phyloP scores from a whole-genome alignment of 768 basidiomycete species.

The Mycena olivaceomarginata region DNA sequence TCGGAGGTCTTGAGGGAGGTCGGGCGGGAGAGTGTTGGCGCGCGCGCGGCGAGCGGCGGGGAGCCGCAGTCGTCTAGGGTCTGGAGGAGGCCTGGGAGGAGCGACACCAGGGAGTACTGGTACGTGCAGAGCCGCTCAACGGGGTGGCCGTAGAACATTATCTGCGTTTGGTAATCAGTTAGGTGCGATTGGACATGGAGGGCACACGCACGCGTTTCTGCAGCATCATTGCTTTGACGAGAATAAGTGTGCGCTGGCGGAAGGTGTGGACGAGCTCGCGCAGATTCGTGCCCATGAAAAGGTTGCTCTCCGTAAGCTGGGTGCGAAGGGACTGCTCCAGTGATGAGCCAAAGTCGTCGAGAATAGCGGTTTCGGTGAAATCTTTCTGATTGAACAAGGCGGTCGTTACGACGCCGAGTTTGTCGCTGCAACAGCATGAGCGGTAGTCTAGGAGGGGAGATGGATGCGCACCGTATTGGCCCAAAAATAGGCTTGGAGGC shows the following conservation, averaged over 20 bases:
- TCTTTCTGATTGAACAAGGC: constrained; percentile 94
- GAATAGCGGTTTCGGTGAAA: constrained; percentile 90
- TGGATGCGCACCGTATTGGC: constrained; percentile 82
- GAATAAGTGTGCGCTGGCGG: constrained; percentile 91
- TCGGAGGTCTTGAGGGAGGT: constrained; percentile 93
- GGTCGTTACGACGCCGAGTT: constrained; percentile 94
- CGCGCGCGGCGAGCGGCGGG: constrained; percentile 83
- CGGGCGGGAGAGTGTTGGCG: constrained; percentile 76
- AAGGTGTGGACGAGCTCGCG: constrained; percentile 96
- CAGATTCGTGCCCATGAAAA: constrained; percentile 91
- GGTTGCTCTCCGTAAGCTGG: constrained; percentile 92
- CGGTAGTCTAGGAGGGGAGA: not conserved
- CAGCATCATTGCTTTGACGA: constrained; percentile 96
- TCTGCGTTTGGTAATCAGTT: constrained; percentile 56
- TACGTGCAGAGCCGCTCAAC: constrained; percentile 97
- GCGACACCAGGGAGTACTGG: constrained; percentile 96
- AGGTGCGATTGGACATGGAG: no score
- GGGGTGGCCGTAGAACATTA: constrained; percentile 97
- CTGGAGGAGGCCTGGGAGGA: constrained; percentile 93
- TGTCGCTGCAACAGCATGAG: constrained; percentile 74
- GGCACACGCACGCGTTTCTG: constrained; percentile 75
- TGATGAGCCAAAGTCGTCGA: constrained; percentile 90
- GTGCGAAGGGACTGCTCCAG: constrained; percentile 85
- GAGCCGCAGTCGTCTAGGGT: constrained; percentile 94
- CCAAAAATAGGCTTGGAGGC: constrained; percentile 95